Evolutionary conservation across 805 yeast species (phyloP).

Genomic region (Candida krabiensis): DNA sequence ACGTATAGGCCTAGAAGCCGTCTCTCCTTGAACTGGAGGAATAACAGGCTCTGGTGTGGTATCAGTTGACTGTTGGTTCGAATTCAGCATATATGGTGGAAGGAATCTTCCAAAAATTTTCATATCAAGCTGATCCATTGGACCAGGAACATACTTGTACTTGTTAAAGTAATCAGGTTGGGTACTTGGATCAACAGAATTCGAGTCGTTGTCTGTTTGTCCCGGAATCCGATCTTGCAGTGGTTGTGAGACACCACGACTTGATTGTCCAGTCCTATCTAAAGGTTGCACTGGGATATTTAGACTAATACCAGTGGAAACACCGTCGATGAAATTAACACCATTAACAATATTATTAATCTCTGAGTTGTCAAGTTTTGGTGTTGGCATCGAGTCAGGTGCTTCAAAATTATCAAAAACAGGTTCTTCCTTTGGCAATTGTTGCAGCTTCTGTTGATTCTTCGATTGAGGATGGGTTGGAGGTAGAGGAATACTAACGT

Average conservation of each 20-base stretch:
- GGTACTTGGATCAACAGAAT: conserved; percentile 6
- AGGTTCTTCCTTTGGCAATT: conserved; percentile 4
- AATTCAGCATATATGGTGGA: conserved; percentile 77
- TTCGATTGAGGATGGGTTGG: conserved; percentile 5
- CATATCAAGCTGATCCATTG: conserved; percentile 81
- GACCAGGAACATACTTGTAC: conserved; percentile 66
- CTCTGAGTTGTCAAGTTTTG: conserved; percentile 20
- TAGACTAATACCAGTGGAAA: conserved; percentile 33
- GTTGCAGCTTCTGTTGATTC: conserved; percentile 3
- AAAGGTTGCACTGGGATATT: conserved; percentile 19
- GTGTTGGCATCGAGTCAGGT: conserved; percentile 2
- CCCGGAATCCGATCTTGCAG: conserved; percentile 1
- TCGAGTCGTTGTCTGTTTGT: not conserved
- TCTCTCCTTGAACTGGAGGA: conserved; percentile 1
- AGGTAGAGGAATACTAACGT: conserved; percentile 13
- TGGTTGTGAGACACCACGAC: conserved; percentile 3
- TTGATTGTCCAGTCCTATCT: not conserved
- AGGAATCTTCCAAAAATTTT: conserved; percentile 80
- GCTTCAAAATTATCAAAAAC: conserved; percentile 11
- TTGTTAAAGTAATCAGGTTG: conserved; percentile 10
- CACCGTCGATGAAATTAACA: conserved; percentile 36
- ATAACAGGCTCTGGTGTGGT: conserved; percentile 14
- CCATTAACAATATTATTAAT: conserved; percentile 29
- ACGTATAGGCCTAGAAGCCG: not conserved
- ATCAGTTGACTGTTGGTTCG: conserved; percentile 16